These are phyloP conservation scores for Claviceps lovelessii DNA, from an alignment of 2,329 filamentous ascomycete species.

Conservation along the genomic window DNA sequence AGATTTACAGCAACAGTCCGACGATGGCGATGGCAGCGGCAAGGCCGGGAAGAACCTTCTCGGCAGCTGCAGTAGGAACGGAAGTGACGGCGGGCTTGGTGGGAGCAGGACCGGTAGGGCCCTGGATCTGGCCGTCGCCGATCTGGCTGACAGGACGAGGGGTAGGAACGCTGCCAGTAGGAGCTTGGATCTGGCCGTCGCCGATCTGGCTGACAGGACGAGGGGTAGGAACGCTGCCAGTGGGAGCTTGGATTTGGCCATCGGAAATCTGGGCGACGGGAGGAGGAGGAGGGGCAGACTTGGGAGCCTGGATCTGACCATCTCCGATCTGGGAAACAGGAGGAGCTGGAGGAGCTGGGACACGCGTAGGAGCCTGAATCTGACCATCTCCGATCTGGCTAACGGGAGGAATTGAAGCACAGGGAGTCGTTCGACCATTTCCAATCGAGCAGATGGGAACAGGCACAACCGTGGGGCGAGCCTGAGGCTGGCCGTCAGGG, in stretches of 20 bases:
- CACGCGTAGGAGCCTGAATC: conserved; percentile 12
- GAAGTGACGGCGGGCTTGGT: conserved; percentile 11
- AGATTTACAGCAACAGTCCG: conserved; percentile 9
- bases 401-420: conserved; percentile 20
- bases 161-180: conserved; percentile 27
- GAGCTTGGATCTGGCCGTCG: conserved; percentile 26
- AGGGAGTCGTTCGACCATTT: conserved; percentile 32
- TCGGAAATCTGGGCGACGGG: conserved; percentile 29
- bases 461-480: conserved; percentile 28
- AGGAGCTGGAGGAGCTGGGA: conserved; percentile 13
- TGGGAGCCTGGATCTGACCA: conserved; percentile 12
- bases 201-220: conserved; percentile 27
- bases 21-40: conserved; percentile 7
- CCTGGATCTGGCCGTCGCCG: conserved; percentile 33
- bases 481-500: conserved; percentile 35
- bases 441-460: conserved; percentile 37
- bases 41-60: conserved; percentile 6
- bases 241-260: conserved; percentile 28
- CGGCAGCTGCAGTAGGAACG: conserved; percentile 4
- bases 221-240: conserved; percentile 23
- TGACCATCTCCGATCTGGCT: conserved; percentile 19
- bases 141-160: conserved; percentile 28
- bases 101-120: conserved; percentile 12
- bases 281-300: background rate
- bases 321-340: conserved; percentile 30